Percentiles rank a stretch among this genome's conserved stretches.
These are phyloP conservation scores for Alternaria triticimaculans DNA, from an alignment of 2,329 filamentous ascomycete species.

Conservation along the genomic window DNA sequence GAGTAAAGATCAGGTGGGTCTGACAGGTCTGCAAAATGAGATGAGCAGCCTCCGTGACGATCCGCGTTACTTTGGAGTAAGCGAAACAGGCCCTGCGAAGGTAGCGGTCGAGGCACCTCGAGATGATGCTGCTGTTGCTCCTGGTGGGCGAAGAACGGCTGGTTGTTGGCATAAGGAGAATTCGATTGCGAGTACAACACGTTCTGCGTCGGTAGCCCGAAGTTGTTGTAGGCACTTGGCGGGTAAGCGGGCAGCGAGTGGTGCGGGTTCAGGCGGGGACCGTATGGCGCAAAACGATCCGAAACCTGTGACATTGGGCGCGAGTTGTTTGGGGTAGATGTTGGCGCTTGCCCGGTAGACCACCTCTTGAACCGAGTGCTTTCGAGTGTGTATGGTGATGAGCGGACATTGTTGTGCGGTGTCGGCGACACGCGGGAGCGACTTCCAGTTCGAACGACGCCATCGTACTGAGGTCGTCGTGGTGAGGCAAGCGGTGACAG, in stretches of 20 bases:
- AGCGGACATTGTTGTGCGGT: conserved; percentile 70
- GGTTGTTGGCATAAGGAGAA: conserved; percentile 60
- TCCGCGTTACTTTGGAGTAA: conserved; percentile 79
- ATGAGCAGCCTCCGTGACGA: conserved; percentile 65
- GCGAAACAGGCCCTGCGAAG: conserved; percentile 76
- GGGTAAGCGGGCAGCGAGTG: conserved; percentile 49
- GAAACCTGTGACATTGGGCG: conserved; percentile 64
- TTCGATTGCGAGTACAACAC: conserved; percentile 52
- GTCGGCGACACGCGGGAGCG: conserved; percentile 75
- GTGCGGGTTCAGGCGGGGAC: conserved; percentile 60
- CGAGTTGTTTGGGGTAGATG: conserved; percentile 66
- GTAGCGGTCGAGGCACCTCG: conserved; percentile 63
- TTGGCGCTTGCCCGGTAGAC: conserved; percentile 69
- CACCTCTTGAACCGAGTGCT: conserved; percentile 73
- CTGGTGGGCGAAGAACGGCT: conserved; percentile 57
- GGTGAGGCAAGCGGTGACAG: conserved; percentile 77
- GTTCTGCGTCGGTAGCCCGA: conserved; percentile 43
- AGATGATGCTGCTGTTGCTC: conserved; percentile 56
- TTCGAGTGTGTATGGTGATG: conserved; percentile 74
- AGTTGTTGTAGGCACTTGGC: conserved; percentile 39
- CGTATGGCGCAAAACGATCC: conserved; percentile 67
- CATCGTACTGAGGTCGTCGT: conserved; percentile 65
- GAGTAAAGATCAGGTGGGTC: conserved; percentile 80
- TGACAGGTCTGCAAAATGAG: conserved; percentile 75
- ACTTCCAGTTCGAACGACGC: conserved; percentile 60